Percentiles rank a stretch among this genome's conserved stretches.
Conservation (phyloP, 495 filamentous ascomycete species). For the Penicillium nucicola region DNA sequence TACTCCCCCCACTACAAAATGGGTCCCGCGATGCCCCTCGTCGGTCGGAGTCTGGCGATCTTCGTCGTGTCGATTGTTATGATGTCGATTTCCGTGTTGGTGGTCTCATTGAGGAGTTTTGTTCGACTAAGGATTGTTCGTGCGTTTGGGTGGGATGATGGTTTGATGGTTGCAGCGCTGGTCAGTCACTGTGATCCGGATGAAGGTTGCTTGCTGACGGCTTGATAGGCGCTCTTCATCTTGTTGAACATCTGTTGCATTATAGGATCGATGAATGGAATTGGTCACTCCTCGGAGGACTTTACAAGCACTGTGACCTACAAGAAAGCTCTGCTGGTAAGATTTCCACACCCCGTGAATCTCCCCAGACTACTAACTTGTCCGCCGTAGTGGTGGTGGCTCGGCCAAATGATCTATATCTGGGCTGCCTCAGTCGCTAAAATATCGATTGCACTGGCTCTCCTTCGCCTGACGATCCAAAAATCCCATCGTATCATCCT, state of each 20-base stretch:
- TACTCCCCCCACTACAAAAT: neutral
- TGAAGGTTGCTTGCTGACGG: neutral
- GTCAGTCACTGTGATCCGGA: constrained; percentile 1
- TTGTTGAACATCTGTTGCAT: constrained; percentile 12
- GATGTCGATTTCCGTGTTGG: constrained; percentile 12
- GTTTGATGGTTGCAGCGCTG: constrained; percentile 22
- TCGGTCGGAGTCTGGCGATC: constrained; percentile 10
- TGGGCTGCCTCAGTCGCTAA: constrained; percentile 28
- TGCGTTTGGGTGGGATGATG: constrained; percentile 31
- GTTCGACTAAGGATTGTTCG: constrained; percentile 21
- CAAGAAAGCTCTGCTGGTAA: constrained; percentile 14
- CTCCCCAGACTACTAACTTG: neutral
- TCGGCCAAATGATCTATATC: constrained; percentile 31
- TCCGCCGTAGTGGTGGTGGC: constrained; percentile 18
- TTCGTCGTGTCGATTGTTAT: constrained; percentile 18
- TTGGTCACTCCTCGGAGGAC: constrained; percentile 14
- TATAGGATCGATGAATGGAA: constrained; percentile 7
- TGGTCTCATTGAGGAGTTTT: constrained; percentile 21
- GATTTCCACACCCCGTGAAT: neutral
- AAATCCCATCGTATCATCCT: constrained; percentile 21
- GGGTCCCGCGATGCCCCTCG: constrained; percentile 6
- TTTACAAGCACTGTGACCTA: constrained; percentile 7
- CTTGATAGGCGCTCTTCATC: constrained; percentile 6
- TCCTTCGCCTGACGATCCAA: constrained; percentile 31
- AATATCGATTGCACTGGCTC: constrained; percentile 33